A percentile compares a stretch with the other conserved stretches of the same genome.
phyloP scores from a whole-genome alignment of 2,329 filamentous ascomycete genomes.

The Ophidiomyces ophidiicola region DNA sequence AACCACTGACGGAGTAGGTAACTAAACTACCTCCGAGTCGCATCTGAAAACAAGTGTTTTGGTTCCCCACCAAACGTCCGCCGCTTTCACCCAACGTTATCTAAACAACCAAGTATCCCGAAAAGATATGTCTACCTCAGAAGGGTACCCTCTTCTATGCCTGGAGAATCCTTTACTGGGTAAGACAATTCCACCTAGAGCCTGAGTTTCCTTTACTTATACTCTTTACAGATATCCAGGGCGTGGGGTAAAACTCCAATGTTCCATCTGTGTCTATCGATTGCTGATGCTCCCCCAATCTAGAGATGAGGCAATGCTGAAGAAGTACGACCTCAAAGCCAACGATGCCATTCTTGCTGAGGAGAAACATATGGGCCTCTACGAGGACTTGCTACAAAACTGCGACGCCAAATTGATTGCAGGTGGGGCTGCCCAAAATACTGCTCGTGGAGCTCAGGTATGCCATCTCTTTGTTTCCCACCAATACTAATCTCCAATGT shows the following conservation, averaged over 20 bases:
- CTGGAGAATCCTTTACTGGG: slow-evolving; percentile 96
- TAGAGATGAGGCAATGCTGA: slow-evolving; percentile 70
- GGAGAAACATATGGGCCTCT: slow-evolving; percentile 76
- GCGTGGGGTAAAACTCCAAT: slow-evolving; percentile 44
- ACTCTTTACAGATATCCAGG: slow-evolving; percentile 66
- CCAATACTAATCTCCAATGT: background rate
- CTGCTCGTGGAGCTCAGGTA: slow-evolving; percentile 78
- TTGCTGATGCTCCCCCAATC: slow-evolving; percentile 22
- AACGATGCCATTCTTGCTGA: slow-evolving; percentile 97
- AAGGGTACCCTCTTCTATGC: slow-evolving; percentile 81
- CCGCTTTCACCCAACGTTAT: slow-evolving; percentile 9
- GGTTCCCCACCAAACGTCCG: slow-evolving; percentile 12
- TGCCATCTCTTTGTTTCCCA: slow-evolving; percentile 4
- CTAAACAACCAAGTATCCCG: slow-evolving; percentile 10
- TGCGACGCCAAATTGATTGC: slow-evolving; percentile 89
- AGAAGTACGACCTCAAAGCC: slow-evolving; percentile 86
- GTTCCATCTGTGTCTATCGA: slow-evolving; percentile 12
- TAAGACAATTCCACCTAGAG: slow-evolving; percentile 39
- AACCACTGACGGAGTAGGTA: too few relatives aligned
- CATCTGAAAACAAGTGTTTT: too few relatives aligned
- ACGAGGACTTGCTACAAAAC: slow-evolving; percentile 87
- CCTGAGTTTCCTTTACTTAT: slow-evolving; percentile 16
- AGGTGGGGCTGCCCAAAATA: slow-evolving; percentile 94
- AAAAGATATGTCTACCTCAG: slow-evolving; percentile 55
- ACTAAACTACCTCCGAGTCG: background rate